These are phyloP conservation scores for Russula sp. DNA, from an alignment of 768 basidiomycete species.

Conservation along the genomic window DNA sequence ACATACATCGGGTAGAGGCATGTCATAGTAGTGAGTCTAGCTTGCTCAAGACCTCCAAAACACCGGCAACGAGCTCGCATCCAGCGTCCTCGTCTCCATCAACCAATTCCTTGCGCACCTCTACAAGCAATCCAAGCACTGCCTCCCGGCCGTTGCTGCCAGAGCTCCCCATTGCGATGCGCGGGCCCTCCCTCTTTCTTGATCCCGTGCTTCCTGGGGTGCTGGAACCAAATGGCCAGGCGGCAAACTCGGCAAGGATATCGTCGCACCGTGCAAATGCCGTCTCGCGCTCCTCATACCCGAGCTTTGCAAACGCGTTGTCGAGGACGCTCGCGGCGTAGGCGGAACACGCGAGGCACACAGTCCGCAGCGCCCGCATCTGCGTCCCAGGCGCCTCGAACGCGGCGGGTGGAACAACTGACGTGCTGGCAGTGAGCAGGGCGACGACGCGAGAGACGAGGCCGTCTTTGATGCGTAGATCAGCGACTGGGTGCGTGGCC, in stretches of 20 bases:
- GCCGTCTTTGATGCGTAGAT: constrained; percentile 81
- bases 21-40: constrained; percentile 75
- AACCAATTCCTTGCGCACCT: constrained; percentile 63
- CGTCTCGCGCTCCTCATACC: constrained; percentile 88
- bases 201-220: constrained; percentile 16
- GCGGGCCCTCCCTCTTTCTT: constrained; percentile 32
- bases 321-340: constrained; percentile 95
- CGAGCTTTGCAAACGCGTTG: constrained; percentile 82
- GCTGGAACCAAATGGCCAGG: constrained; percentile 75
- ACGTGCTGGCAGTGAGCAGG: constrained; percentile 76
- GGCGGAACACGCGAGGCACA: constrained; percentile 82
- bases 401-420: constrained; percentile 68
- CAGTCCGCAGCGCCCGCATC: constrained; percentile 71
- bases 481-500: constrained; percentile 97
- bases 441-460: constrained; percentile 69
- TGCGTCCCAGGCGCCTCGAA: constrained; percentile 73
- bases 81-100: constrained; percentile 68
- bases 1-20: constrained; percentile 7
- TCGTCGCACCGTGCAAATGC: constrained; percentile 94
- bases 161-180: constrained; percentile 50
- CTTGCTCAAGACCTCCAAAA: constrained; percentile 87
- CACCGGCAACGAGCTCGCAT: constrained; percentile 88
- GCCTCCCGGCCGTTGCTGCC: constrained; percentile 51
- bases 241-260: constrained; percentile 81
- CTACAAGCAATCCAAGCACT: constrained; percentile 65